Evolutionary conservation across 1,139 yeast species (phyloP).

Genomic region (Suhomyces chickasaworum): DNA sequence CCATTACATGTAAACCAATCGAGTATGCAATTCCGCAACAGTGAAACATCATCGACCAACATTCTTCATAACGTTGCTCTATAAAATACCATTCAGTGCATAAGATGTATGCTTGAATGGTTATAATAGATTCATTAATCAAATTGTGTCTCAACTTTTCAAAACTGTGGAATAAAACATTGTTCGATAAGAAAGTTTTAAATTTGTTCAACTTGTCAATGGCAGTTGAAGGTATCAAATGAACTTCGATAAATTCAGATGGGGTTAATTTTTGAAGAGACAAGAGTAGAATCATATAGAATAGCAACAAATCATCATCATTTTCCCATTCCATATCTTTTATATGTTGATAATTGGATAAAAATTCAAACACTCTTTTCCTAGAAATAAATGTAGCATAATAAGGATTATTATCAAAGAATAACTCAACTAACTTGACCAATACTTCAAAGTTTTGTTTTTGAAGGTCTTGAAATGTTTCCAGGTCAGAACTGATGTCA

Average conservation of each 20-base stretch:
- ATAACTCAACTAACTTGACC: conserved; percentile 32
- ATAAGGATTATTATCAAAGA: conserved; percentile 34
- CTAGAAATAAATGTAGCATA: conserved; percentile 38
- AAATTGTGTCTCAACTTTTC: conserved; percentile 49
- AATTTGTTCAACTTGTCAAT: conserved; percentile 29
- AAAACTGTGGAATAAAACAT: conserved; percentile 37
- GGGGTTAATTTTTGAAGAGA: conserved; percentile 44
- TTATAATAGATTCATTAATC: conserved; percentile 47
- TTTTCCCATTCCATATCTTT: conserved; percentile 48
- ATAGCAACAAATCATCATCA: conserved; percentile 51
- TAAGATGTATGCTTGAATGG: conserved; percentile 51
- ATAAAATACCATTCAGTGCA: conserved; percentile 54
- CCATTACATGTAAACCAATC: conserved; percentile 53
- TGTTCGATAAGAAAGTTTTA: conserved; percentile 32
- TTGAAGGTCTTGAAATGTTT: conserved; percentile 22
- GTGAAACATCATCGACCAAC: conserved; percentile 52
- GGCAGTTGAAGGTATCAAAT: conserved; percentile 23
- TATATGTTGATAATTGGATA: conserved; percentile 31
- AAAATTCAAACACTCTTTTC: conserved; percentile 29
- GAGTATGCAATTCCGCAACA: conserved; percentile 53
- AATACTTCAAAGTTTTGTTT: conserved; percentile 29
- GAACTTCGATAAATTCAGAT: conserved; percentile 32
- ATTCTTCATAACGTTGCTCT: conserved; percentile 51
- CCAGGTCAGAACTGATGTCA: conserved; percentile 26
- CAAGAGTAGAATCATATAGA: conserved; percentile 47